phyloP scores from a whole-genome alignment of 1,139 yeast genomes.

The Zygoascus meyerae region DNA sequence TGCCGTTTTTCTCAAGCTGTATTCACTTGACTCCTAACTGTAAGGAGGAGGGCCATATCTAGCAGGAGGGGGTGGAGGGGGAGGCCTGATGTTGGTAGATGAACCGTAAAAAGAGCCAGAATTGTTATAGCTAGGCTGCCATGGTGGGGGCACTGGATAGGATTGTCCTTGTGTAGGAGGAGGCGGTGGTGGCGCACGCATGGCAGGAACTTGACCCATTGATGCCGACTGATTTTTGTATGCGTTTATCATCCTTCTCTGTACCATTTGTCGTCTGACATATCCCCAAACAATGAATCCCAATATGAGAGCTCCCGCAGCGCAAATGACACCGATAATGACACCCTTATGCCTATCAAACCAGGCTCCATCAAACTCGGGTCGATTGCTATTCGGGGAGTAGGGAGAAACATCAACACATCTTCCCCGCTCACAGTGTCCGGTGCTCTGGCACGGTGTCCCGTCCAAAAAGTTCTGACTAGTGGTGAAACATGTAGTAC shows the following conservation, averaged over 20 bases:
- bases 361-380: conserved; percentile 21
- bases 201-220: background rate
- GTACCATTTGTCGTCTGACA: background rate
- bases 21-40: background rate
- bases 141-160: background rate
- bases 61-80: background rate
- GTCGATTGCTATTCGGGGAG: conserved; percentile 5
- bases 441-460: conserved; percentile 34
- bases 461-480: conserved; percentile 36
- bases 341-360: conserved; percentile 22
- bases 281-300: conserved; percentile 1
- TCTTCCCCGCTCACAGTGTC: conserved; percentile 31
- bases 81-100: background rate
- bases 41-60: conserved; percentile 1
- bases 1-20: no score
- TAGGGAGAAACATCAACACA: conserved; percentile 28
- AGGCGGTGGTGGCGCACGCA: conserved; percentile 3
- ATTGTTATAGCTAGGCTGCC: background rate
- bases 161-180: background rate
- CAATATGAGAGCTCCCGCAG: conserved; percentile 21
- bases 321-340: conserved; percentile 25
- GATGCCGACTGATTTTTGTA: background rate
- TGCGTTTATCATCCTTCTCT: background rate
- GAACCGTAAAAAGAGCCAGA: no score
- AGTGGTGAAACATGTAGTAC: conserved; percentile 28